Evolutionary conservation across 495 filamentous ascomycete species (phyloP), one percentile per base, ranked within the genome.

Genomic region (Hyaloscypha variabilis): DNA sequence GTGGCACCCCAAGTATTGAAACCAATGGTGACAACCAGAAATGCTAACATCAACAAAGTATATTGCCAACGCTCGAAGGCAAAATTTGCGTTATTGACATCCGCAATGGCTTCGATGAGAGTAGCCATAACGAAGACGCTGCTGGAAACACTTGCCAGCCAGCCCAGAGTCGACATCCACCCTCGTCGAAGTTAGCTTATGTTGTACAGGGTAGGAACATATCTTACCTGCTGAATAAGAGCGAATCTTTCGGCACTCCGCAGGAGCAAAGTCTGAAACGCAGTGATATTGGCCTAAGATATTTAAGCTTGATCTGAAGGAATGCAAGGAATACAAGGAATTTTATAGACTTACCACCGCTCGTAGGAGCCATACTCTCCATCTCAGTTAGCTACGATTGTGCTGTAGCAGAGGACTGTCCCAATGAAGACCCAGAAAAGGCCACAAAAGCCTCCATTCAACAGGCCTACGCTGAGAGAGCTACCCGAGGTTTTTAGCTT

Each of bases 371-470:
- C 83, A 87, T 87, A 2, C 79, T 84, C 21, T 80, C 84, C 82
- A 87, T 85, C 64, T 85, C 83, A 1, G 81, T 79, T 51, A 10
- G 79, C 76, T 61, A 83, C 81, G 21, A 87, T 80, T 17, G 81
- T 76, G 13, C 75, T 60, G 55, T 82, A 84, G 21, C 82, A 83
- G 0, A 75, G 51, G 1, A 79, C 73, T 24, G 81, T 81, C 31
- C 78, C 73, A 46, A 86, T 72, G 58, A 85, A 87, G 1, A 78
- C 79, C 82, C 82, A 87, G 66, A 88, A 83, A 8, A 87, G 69
- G 2, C 83, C 84, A 11, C 79, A 83, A 57, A 82, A 82, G 10
- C 86, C 85, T 52, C 84, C 84, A 74, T 87, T n/a, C n/a, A n/a
- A n/a, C n/a, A n/a, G n/a, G n/a, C n/a, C n/a, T n/a, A n/a, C n/a